Percentiles rank a stretch among this genome's conserved stretches.
These are phyloP conservation scores for Primulina tabacum DNA, from an alignment of 257 asterid species.

Conservation along the genomic window DNA sequence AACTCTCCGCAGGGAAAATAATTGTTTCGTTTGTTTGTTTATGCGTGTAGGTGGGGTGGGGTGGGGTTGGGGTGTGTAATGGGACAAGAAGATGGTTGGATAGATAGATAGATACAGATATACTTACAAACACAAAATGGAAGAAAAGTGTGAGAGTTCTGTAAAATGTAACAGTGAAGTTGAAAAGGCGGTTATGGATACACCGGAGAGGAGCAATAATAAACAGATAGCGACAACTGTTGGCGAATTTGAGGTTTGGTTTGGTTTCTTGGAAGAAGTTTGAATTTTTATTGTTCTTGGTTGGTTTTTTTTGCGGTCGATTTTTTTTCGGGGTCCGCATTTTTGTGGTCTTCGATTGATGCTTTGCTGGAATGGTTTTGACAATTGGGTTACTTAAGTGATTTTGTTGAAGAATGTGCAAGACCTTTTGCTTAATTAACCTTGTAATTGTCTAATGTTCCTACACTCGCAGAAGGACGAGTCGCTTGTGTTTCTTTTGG, in stretches of 20 bases:
- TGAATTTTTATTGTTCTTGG: not conserved
- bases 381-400: conserved; percentile 25
- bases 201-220: conserved; percentile 66
- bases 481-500: not conserved
- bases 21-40: conserved; percentile 23
- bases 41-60: conserved; percentile 16
- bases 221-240: conserved; percentile 53
- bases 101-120: conserved; percentile 6
- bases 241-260: conserved; percentile 84
- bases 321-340: not conserved
- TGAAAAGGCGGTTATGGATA: conserved; percentile 59
- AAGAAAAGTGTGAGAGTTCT: conserved; percentile 19
- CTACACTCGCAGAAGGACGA: not conserved
- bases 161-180: conserved; percentile 18
- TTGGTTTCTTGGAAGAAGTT: conserved; percentile 18
- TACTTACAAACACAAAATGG: conserved; percentile 22
- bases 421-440: not conserved
- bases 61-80: not conserved
- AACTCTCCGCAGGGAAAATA: conserved; percentile 32
- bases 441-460: not conserved
- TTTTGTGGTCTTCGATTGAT: conserved; percentile 15
- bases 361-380: not conserved
- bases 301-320: not conserved
- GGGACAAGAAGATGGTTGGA: not conserved
- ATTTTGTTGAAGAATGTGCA: not conserved